phyloP scores from a whole-genome alignment of 768 basidiomycete species.

The Sarcomyxa edulis region DNA sequence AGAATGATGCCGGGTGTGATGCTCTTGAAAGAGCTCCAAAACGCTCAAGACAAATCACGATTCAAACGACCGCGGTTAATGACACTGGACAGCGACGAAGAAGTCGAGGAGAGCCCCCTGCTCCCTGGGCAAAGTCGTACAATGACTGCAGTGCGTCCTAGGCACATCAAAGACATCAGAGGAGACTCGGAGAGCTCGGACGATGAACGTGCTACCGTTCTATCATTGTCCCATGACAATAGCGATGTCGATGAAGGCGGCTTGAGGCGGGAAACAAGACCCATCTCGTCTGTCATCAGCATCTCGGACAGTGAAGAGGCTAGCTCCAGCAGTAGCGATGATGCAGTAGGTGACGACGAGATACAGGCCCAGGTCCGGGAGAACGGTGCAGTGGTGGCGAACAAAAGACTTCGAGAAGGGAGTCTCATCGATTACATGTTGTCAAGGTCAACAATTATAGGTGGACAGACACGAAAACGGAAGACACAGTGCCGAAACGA shows the following conservation, averaged over 20 bases:
- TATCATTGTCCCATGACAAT: not conserved
- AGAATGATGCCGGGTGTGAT: conserved; percentile 7
- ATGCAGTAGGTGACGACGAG: conserved; percentile 21
- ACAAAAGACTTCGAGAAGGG: conserved; percentile 29
- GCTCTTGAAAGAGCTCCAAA: conserved; percentile 3
- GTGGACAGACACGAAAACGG: conserved; percentile 15
- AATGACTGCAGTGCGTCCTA: conserved; percentile 26
- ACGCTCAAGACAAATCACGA: not conserved
- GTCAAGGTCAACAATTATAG: conserved; percentile 31
- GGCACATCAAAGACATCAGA: conserved; percentile 34
- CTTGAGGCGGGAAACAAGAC: conserved; percentile 10
- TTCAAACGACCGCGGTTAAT: conserved; percentile 11
- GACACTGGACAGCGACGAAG: conserved; percentile 16
- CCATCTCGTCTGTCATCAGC: conserved; percentile 15
- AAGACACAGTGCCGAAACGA: conserved; percentile 11
- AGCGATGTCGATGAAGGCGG: not conserved
- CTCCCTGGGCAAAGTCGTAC: conserved; percentile 49
- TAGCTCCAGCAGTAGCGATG: conserved; percentile 17
- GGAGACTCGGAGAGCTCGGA: conserved; percentile 66
- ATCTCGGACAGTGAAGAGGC: conserved; percentile 11
- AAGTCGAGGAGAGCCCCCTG: conserved; percentile 32
- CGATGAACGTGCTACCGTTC: conserved; percentile 9
- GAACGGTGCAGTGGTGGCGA: conserved; percentile 6
- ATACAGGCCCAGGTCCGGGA: conserved; percentile 29
- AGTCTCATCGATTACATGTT: conserved; percentile 72